Conservation (phyloP, 2,329 filamentous ascomycete species). For the Berkeleyomyces basicola region DNA sequence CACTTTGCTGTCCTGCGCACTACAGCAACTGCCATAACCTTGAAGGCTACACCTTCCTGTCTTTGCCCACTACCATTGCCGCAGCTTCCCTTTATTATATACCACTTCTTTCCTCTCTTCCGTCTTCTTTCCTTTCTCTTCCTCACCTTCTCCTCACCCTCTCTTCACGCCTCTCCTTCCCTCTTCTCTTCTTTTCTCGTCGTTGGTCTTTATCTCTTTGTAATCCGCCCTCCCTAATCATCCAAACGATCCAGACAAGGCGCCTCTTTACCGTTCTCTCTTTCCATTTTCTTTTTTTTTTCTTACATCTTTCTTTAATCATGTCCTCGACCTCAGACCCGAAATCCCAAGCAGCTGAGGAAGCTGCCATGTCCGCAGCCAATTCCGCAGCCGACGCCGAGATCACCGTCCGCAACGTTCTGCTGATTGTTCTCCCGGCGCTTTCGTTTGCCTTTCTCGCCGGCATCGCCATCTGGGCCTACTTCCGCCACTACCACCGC, state of each 20-base stretch:
- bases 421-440: not conserved
- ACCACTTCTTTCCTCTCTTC: not conserved
- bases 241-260: too few relatives aligned
- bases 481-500: not conserved
- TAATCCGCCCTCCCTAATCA: too few relatives aligned
- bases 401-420: not conserved
- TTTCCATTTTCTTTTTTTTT: not conserved
- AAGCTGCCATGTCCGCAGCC: not conserved
- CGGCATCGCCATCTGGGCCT: not conserved
- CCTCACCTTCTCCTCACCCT: not conserved
- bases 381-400: not conserved
- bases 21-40: not conserved
- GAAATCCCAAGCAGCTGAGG: not conserved
- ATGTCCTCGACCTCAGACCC: not conserved
- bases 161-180: not conserved
- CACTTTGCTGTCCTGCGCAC: not conserved
- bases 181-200: not conserved
- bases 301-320: not conserved
- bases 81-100: conserved; percentile 1
- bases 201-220: too few relatives aligned
- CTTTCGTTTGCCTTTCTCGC: not conserved
- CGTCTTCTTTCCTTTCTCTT: not conserved
- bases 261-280: not conserved
- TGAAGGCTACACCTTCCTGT: not conserved
- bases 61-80: not conserved